These are phyloP conservation scores for Tulasnella sp. DNA, from an alignment of 768 basidiomycete genomes.

Conservation along the genomic window DNA sequence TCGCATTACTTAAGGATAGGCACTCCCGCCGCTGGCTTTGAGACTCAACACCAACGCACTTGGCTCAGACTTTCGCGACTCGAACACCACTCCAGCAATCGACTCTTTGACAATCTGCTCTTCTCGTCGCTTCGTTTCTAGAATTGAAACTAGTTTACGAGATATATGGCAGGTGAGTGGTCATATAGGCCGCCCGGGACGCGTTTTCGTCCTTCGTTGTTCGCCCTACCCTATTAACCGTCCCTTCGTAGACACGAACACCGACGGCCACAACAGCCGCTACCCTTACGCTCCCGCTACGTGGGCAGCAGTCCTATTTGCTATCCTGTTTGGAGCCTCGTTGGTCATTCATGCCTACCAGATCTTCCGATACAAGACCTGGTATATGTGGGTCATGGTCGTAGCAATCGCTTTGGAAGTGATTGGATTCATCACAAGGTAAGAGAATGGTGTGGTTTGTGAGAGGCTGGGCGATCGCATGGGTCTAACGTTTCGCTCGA, in stretches of 20 bases:
- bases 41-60: background rate
- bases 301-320: constrained; percentile 1
- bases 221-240: background rate
- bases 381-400: background rate
- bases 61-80: background rate
- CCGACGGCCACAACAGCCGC: background rate
- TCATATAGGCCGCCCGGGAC: background rate
- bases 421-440: constrained; percentile 11
- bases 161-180: background rate
- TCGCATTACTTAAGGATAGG: background rate
- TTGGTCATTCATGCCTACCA: background rate
- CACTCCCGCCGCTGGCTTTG: background rate
- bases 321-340: background rate
- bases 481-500: background rate
- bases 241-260: background rate
- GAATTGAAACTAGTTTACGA: background rate
- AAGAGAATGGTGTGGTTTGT: background rate
- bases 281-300: constrained; percentile 2
- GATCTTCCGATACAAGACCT: background rate
- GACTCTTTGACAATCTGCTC: background rate
- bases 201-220: background rate
- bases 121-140: background rate
- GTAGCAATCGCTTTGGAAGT: constrained; percentile 2
- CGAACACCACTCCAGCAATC: background rate
- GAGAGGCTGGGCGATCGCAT: background rate